These are phyloP conservation scores for Lachancea fermentati DNA, from an alignment of 805 yeast genomes.

Conservation along the genomic window DNA sequence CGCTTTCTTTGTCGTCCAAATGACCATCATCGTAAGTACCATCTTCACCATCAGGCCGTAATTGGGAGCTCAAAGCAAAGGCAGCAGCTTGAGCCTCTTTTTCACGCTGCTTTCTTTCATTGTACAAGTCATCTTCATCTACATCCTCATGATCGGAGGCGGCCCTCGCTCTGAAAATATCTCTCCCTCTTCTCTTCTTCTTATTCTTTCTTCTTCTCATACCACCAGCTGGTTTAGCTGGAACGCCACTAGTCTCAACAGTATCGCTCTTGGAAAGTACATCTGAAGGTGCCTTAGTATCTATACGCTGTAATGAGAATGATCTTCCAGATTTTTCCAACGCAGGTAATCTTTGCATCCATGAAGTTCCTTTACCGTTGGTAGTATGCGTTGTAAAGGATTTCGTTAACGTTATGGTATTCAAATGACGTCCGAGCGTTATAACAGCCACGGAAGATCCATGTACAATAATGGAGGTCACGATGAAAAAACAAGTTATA, in stretches of 20 bases:
- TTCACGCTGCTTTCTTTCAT: conserved; percentile 37
- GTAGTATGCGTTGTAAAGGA: conserved; percentile 71
- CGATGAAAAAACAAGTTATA: conserved; percentile 68
- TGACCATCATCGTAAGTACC: conserved; percentile 5
- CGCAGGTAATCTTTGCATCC: conserved; percentile 84
- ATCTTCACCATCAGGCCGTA: conserved; percentile 2
- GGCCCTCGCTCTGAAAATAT: conserved; percentile 20
- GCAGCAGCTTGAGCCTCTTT: conserved; percentile 40
- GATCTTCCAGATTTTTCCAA: conserved; percentile 63
- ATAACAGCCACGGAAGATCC: conserved; percentile 82
- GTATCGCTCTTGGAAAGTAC: conserved; percentile 34
- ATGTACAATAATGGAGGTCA: conserved; percentile 80
- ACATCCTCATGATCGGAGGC: conserved; percentile 19
- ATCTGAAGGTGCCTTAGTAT: conserved; percentile 47
- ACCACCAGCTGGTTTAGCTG: conserved; percentile 71
- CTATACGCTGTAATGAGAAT: conserved; percentile 77
- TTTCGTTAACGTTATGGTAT: conserved; percentile 89
- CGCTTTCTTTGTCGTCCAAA: conserved; percentile 1
- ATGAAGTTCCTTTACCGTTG: conserved; percentile 53
- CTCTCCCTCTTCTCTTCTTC: conserved; percentile 26
- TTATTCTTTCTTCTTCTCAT: conserved; percentile 47
- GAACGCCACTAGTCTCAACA: conserved; percentile 58
- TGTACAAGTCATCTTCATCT: conserved; percentile 27
- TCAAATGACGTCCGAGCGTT: conserved; percentile 76
- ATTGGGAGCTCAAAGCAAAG: conserved; percentile 30